Base-by-base conservation (phyloP, 2,329 filamentous ascomycete species). In the Dothideomycetidae sp. region DNA sequence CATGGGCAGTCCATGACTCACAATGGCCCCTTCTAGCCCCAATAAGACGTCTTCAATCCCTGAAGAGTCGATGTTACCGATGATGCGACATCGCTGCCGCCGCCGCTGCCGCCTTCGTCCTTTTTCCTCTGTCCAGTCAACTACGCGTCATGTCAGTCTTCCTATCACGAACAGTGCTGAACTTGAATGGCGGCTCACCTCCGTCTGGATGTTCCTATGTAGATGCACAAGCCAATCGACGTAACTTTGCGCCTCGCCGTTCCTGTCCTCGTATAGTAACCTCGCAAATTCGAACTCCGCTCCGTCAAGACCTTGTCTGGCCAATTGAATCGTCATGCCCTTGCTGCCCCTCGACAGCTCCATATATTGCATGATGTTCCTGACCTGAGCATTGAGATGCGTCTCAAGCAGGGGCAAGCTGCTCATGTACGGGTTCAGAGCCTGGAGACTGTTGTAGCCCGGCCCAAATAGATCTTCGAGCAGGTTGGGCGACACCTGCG, bases 211-310 rank as follows among this genome's bases (percentile, higher is more conserved):
- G 48, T 81, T 78, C 50, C 88, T 79, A 61, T 98, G 90, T 44
- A 96, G 71, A 59, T 93, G 82, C 41, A 98, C 90, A 52, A 98
- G 67, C 90, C 90, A 98, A 62, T 98, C 90, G 21, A 96, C 90
- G 59, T 96, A 98, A 55, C 82, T 93, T 62, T 93, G 86, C 23
- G 90, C 90, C 63, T 98, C 90, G 48, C 93, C 93, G 58, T 96
- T 96, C 46, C 90, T 73, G 54, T 98, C 90, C 61, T 98, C 90
- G 19, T 93, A 76, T 47, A 98, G 60, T 60, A 92, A 67, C 37
- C 86, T 69, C 5, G 90, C 90, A 64, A 96, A 98, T 59, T 98
- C 90, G 52, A 85, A 96, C 58, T 98, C 90, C 3, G 86, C 83
- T 1, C 90, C 90, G 53, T 98, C 90, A 3, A 96, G 68, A 1